These are phyloP conservation scores for Crataegus laevigata DNA, from an alignment of 306 rosid species.

Conservation along the genomic window DNA sequence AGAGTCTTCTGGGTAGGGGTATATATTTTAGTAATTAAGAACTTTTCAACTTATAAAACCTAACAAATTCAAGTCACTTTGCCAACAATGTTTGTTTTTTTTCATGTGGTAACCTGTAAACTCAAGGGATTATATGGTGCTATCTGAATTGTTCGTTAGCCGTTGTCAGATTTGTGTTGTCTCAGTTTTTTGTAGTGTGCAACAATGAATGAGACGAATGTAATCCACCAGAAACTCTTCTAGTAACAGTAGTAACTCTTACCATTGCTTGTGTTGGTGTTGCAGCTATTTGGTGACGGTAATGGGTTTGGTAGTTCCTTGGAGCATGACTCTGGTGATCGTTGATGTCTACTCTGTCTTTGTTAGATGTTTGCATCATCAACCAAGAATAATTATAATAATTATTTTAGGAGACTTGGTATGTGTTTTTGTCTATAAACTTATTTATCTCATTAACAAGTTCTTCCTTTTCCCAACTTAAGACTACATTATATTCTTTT, in stretches of 20 bases:
- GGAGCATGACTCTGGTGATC: slow-evolving; percentile 74
- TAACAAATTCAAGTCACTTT: not conserved
- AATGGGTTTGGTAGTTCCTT: slow-evolving; percentile 86
- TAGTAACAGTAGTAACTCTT: not conserved
- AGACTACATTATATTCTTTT: not conserved
- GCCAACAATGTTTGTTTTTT: not conserved
- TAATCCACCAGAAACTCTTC: not conserved
- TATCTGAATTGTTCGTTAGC: not conserved
- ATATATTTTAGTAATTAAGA: not conserved
- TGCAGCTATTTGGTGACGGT: slow-evolving; percentile 80
- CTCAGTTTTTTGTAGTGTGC: not conserved
- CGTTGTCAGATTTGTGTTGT: not conserved
- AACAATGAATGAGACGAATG: not conserved
- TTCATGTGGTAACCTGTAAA: not conserved
- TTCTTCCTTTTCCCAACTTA: not conserved
- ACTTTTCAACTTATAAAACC: not conserved
- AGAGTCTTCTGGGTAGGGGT: not conserved
- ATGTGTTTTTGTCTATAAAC: slow-evolving; percentile 4
- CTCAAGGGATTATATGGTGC: not conserved
- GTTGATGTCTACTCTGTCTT: slow-evolving; percentile 76
- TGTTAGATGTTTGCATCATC: slow-evolving; percentile 46
- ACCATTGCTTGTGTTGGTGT: slow-evolving; percentile 23
- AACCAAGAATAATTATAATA: slow-evolving; percentile 44
- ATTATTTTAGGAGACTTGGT: slow-evolving; percentile 72
- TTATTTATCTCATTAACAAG: not conserved